Evolutionary conservation across 2,329 filamentous ascomycete genomes (phyloP), one percentile per base, ranked within the genome.

Genomic region (Aspergillus calidoustus): DNA sequence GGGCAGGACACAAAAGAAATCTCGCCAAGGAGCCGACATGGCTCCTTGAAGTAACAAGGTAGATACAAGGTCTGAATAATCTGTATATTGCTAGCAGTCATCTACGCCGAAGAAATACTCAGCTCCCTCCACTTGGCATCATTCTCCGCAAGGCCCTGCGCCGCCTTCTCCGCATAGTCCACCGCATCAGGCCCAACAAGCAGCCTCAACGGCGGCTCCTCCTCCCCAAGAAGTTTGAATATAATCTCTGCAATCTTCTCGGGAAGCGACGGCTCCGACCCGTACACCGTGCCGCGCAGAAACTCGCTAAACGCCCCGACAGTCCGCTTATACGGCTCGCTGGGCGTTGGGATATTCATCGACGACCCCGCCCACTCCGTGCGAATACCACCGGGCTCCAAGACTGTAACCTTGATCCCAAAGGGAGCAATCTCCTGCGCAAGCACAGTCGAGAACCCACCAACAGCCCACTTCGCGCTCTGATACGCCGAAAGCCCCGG

Each of bases 351-450:
- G 0, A 69, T 60, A 5, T 61, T 30, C 65, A 75, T 77, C 1
- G 72, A 75, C 15, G 61, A 66, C 1, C 65, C 72, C 9, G 74
- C 72, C 76, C 74, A 81, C 47, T 81, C 77, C 0, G 79, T 81
- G 51, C 73, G 74, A 47, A 81, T 79, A 7, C 74, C 78, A 11
- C 78, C 79, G 0, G 79, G 79, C 53, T 80, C 78, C 0, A 79
- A 63, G 0, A 79, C 72, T 0, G 75, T 78, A 0, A 80, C 67
- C 49, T 75, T 77, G 55, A 81, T 76, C 0, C 79, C 79, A 3
- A 81, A 64, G 0, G 74, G 65, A 0, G 71, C 63, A 0, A 80
- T 56, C 43, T 81, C 80, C n/a, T 72, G 58, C 0, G 73, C 65
- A 1, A 81, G 62, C 1, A 69, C 73, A 3, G 77, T 75, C 0